Percentiles rank a stretch among this genome's conserved stretches.
Conservation (phyloP, 495 filamentous ascomycete species). For the Paragyromitra xinjiangensis region DNA sequence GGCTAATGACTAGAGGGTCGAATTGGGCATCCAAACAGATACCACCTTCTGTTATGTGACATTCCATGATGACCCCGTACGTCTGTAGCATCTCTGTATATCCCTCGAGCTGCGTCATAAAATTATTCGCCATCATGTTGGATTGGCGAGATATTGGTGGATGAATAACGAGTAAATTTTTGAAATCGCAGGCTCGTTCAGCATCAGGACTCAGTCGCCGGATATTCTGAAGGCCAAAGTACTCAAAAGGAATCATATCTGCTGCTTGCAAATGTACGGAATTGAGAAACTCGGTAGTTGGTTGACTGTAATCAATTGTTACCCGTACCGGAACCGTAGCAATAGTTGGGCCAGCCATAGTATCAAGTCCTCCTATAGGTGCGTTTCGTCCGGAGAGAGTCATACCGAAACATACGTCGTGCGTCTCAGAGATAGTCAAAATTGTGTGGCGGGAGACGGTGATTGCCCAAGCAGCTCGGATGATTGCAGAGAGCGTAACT, state of each 20-base stretch:
- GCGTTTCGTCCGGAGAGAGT: slow-evolving; percentile 68
- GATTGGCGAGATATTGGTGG: slow-evolving; percentile 44
- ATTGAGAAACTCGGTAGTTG: slow-evolving; percentile 60
- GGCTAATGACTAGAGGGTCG: slow-evolving; percentile 47
- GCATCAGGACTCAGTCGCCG: slow-evolving; percentile 69
- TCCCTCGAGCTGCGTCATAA: slow-evolving; percentile 21
- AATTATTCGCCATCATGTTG: background rate
- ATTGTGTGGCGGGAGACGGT: slow-evolving; percentile 55
- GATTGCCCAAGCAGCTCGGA: slow-evolving; percentile 61
- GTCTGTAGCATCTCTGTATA: slow-evolving; percentile 29
- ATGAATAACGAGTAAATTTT: slow-evolving; percentile 69
- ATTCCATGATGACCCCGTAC: slow-evolving; percentile 40
- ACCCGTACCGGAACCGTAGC: slow-evolving; percentile 72
- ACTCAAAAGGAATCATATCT: slow-evolving; percentile 69
- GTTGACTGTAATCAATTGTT: slow-evolving; percentile 53
- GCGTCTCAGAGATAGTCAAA: slow-evolving; percentile 26
- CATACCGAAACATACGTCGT: slow-evolving; percentile 66
- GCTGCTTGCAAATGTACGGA: slow-evolving; percentile 66
- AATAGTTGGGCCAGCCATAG: slow-evolving; percentile 69
- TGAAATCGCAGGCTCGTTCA: slow-evolving; percentile 70
- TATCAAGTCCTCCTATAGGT: slow-evolving; percentile 63
- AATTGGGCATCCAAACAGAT: slow-evolving; percentile 56
- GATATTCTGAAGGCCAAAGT: slow-evolving; percentile 76
- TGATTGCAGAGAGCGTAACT: slow-evolving; percentile 56
- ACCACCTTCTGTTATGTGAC: slow-evolving; percentile 39